These are phyloP conservation scores for Phytophthora pseudosyringae DNA, from an alignment of 352 stramenopile species.

Conservation along the genomic window DNA sequence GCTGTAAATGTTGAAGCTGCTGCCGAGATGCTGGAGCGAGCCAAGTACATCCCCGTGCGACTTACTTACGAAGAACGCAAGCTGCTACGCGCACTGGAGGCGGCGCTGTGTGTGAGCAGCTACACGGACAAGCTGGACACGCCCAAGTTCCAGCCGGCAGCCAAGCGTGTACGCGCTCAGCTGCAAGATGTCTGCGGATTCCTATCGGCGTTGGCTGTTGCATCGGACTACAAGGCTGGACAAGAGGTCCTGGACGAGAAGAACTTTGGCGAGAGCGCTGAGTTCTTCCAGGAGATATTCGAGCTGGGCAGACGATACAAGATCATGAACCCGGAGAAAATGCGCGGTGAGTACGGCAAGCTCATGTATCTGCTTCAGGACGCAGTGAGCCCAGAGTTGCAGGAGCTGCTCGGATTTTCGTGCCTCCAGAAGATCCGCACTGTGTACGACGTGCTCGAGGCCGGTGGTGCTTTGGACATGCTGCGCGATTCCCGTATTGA, in stretches of 20 bases:
- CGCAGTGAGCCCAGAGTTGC: slow-evolving; percentile 81
- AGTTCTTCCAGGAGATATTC: slow-evolving; percentile 93
- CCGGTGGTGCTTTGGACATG: slow-evolving; percentile 71
- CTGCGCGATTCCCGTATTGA: slow-evolving; percentile 91
- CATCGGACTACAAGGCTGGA: slow-evolving; percentile 89
- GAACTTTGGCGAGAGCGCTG: slow-evolving; percentile 88
- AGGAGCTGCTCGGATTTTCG: slow-evolving; percentile 89
- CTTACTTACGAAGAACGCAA: slow-evolving; percentile 96
- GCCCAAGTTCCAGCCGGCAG: slow-evolving; percentile 57
- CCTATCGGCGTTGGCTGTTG: slow-evolving; percentile 91
- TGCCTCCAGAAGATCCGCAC: slow-evolving; percentile 86
- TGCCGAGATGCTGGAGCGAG: slow-evolving; percentile 84
- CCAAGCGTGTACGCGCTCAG: slow-evolving; percentile 89
- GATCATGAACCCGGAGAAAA: slow-evolving; percentile 99
- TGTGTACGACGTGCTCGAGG: slow-evolving; percentile 90
- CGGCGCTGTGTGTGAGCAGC: slow-evolving; percentile 91
- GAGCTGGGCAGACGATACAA: slow-evolving; percentile 96
- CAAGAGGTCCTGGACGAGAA: slow-evolving; percentile 90
- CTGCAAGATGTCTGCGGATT: slow-evolving; percentile 93
- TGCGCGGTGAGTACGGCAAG: slow-evolving; percentile 97
- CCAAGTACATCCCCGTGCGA: slow-evolving; percentile 97
- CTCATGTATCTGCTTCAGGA: slow-evolving; percentile 95
- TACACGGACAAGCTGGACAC: slow-evolving; percentile 95
- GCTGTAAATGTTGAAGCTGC: slow-evolving; percentile 23
- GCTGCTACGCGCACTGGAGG: slow-evolving; percentile 94